Evolutionary conservation across 164 flowering plant genomes (phyloP), one percentile per base, ranked within the genome.

Genomic region (Akebia trifoliata): DNA sequence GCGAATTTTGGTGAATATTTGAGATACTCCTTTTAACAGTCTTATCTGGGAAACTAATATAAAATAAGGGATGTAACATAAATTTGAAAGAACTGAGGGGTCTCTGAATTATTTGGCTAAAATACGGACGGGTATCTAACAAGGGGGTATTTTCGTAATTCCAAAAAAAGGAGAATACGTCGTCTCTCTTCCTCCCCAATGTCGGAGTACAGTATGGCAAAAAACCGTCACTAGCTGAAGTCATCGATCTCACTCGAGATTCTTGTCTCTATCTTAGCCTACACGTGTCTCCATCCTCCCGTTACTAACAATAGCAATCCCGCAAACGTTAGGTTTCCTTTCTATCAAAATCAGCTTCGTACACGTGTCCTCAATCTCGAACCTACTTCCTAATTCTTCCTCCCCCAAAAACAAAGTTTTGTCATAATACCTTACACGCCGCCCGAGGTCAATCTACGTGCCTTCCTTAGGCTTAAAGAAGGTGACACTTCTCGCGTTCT

Each of bases 281-380:
- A 70, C 72, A 68, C 68, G 72, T 71, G 67, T 47, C 4, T 39
- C 14, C 59, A 1, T 3, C 56, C 7, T 17, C 43, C 25, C 7
- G 1, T 8, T 34, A 4, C 60, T 44, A 64, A n/a, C 39, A 44
- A 50, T 36, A 28, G 60, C 4, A 74, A 58, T 49, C 54, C 28
- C 25, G 1, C n/a, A 29, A 31, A 6, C 57, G 48, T 22, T 26
- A 22, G 25, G 46, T 10, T 22, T 45, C 2, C 18, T 0, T 55
- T 57, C 52, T 39, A 38, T 46, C 64, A 48, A 14, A 38, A 11
- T 26, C 38, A 21, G 35, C 57, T 64, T 51, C 52, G 56, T 38
- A 67, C 69, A 63, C 65, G 80, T 77, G 69, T 72, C 70, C 46
- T 0, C 22, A 17, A 67, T 68, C 74, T 70, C 45, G 74, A 77